These are phyloP conservation scores for Cercospora nicotianae DNA, from an alignment of 2,329 filamentous ascomycete species.

Conservation along the genomic window DNA sequence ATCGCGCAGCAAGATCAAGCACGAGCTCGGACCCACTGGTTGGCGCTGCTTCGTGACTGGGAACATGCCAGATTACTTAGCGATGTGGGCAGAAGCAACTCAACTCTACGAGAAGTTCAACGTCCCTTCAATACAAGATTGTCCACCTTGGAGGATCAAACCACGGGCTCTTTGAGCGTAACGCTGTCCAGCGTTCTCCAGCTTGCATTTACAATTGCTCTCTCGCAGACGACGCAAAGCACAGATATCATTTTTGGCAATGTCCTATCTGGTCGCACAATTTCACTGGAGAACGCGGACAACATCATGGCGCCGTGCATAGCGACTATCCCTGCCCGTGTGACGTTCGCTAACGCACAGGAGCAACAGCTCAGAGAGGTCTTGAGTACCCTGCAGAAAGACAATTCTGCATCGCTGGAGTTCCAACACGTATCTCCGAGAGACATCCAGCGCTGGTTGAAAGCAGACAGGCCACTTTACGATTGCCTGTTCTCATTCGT, in stretches of 20 bases:
- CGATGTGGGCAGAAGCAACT: conserved; percentile 7
- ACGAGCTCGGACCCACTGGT: conserved; percentile 13
- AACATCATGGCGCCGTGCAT: conserved; percentile 24
- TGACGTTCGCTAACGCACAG: conserved; percentile 10
- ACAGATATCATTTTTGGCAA: conserved; percentile 24
- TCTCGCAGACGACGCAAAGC: conserved; percentile 13
- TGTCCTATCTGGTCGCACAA: conserved; percentile 19
- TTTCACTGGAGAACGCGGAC: conserved; percentile 16
- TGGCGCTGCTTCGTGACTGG: conserved; percentile 8
- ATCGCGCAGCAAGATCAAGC: conserved; percentile 13
- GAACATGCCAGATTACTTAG: conserved; percentile 12
- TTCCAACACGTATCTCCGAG: conserved; percentile 20
- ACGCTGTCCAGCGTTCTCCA: conserved; percentile 19
- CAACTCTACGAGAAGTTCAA: conserved; percentile 1
- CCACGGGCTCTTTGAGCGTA: neutral
- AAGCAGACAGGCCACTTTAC: conserved; percentile 20
- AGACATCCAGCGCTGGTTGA: conserved; percentile 18
- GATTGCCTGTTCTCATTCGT: conserved; percentile 22
- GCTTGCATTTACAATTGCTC: conserved; percentile 13
- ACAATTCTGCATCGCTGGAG: conserved; percentile 17
- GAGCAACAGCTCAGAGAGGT: neutral
- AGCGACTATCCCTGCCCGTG: conserved; percentile 18
- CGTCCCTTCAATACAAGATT: conserved; percentile 1
- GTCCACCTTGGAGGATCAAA: conserved; percentile 7
- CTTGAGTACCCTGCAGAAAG: conserved; percentile 9